Conservation (phyloP, 2,329 filamentous ascomycete species). For the Leptographium wingfieldii region DNA sequence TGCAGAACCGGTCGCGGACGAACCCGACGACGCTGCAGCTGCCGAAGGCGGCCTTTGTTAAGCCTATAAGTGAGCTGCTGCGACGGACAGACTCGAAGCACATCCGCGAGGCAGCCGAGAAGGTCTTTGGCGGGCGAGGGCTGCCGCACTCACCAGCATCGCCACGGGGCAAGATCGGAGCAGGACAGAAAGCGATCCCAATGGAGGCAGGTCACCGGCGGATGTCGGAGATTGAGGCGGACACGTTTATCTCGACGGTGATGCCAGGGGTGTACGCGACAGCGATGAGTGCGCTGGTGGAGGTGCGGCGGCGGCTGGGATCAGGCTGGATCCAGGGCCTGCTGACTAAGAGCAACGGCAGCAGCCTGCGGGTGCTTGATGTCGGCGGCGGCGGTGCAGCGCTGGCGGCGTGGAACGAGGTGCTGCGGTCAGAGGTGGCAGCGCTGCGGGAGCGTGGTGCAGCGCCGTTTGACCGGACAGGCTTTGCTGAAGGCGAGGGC, state of each 20-base stretch:
- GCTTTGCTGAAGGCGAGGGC: constrained; percentile 27
- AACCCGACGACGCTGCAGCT: constrained; percentile 62
- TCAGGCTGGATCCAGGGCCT: constrained; percentile 55
- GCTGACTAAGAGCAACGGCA: constrained; percentile 41
- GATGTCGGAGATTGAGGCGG: constrained; percentile 65
- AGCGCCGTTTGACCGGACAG: constrained; percentile 40
- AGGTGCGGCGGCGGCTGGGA: constrained; percentile 62
- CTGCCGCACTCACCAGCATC: constrained; percentile 69
- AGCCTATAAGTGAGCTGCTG: constrained; percentile 58
- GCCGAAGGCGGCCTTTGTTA: constrained; percentile 54
- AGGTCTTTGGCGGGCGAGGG: constrained; percentile 61
- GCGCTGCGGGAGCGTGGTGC: constrained; percentile 49
- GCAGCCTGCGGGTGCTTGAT: constrained; percentile 55
- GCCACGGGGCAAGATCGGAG: constrained; percentile 33
- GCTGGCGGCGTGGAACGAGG: constrained; percentile 62
- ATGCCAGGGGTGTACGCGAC: constrained; percentile 61
- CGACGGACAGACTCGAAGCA: constrained; percentile 60
- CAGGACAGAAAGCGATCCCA: constrained; percentile 51
- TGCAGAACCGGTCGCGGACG: constrained; percentile 61
- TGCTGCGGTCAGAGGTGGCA: constrained; percentile 73
- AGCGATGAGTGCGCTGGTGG: constrained; percentile 53
- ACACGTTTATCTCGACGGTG: constrained; percentile 57
- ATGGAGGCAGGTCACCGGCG: constrained; percentile 49
- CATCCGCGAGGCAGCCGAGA: constrained; percentile 57
- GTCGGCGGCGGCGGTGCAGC: constrained; percentile 63